Percentiles rank a stretch among this genome's conserved stretches.
These are phyloP conservation scores for Nakazawaea pomicola DNA, from an alignment of 805 yeast genomes.

Conservation along the genomic window DNA sequence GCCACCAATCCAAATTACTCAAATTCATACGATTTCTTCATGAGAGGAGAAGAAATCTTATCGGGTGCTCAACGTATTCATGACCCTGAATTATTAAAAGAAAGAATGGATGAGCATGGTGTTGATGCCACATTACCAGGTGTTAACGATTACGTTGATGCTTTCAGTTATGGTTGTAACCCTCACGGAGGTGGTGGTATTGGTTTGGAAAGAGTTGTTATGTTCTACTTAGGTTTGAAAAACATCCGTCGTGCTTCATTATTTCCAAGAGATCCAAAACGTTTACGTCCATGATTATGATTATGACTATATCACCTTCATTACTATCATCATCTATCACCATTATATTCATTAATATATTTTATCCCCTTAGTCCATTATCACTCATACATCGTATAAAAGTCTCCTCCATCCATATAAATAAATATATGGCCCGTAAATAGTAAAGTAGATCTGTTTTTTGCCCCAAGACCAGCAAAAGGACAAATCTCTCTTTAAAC, in stretches of 20 bases:
- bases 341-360: too few species aligned
- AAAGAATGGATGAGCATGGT: conserved; percentile 80
- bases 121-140: conserved; percentile 81
- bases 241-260: conserved; percentile 97
- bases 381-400: too few species aligned
- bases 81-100: conserved; percentile 75
- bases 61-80: conserved; percentile 99
- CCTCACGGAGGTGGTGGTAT: conserved; percentile 99
- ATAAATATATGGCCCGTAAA: too few species aligned
- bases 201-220: conserved; percentile 96
- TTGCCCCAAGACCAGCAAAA: too few species aligned
- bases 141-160: conserved; percentile 84
- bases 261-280: conserved; percentile 98
- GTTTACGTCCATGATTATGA: conserved; percentile 77
- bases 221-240: conserved; percentile 96
- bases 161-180: conserved; percentile 91
- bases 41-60: conserved; percentile 99
- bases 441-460: too few species aligned
- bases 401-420: too few species aligned
- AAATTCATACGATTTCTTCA: conserved; percentile 97
- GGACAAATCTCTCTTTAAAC: too few species aligned
- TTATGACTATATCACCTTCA: too few species aligned
- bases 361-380: too few species aligned
- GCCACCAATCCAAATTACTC: conserved; percentile 88
- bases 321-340: too few species aligned